Evolutionary conservation across 2,329 filamentous ascomycete genomes (phyloP).

Genomic region (Orbilia ellipsospora): DNA sequence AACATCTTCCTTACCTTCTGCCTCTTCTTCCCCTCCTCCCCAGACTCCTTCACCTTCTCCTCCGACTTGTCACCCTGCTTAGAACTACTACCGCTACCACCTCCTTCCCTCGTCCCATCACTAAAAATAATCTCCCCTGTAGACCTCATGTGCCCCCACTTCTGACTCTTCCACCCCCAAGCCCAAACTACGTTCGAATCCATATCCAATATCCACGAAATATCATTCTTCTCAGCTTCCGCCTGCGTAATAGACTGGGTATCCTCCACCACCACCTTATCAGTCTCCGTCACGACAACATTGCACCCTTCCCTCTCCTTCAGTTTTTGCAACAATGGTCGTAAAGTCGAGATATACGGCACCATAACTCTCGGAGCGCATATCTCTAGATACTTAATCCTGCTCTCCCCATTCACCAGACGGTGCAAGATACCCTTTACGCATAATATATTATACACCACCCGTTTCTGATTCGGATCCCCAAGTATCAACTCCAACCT

Average conservation of each 20-base stretch:
- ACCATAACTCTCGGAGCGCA: slow-evolving; percentile 15
- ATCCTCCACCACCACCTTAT: not conserved
- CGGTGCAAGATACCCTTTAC: slow-evolving; percentile 17
- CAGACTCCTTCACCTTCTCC: not conserved
- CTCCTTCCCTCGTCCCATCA: not conserved
- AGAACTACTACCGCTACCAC: not conserved
- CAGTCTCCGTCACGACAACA: not conserved
- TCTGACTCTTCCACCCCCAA: slow-evolving; percentile 12
- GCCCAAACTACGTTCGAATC: slow-evolving; percentile 10
- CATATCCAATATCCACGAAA: slow-evolving; percentile 32
- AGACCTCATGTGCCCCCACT: slow-evolving; percentile 18
- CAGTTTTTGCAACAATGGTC: slow-evolving; percentile 9
- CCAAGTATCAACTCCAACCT: slow-evolving; percentile 22
- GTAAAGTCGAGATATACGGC: slow-evolving; percentile 8
- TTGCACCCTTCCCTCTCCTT: slow-evolving; percentile 17
- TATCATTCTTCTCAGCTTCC: slow-evolving; percentile 20
- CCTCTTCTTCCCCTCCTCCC: slow-evolving; percentile 18
- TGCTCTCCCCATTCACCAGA: slow-evolving; percentile 9
- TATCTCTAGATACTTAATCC: slow-evolving; percentile 3
- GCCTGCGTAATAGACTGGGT: not conserved
- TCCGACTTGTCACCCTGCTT: slow-evolving; percentile 4
- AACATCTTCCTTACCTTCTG: slow-evolving; percentile 29
- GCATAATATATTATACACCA: slow-evolving; percentile 32
- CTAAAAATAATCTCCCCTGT: not conserved
- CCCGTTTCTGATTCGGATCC: slow-evolving; percentile 33